Evolutionary conservation across 1,139 yeast species (phyloP).

Genomic region (Suhomyces maxii): DNA sequence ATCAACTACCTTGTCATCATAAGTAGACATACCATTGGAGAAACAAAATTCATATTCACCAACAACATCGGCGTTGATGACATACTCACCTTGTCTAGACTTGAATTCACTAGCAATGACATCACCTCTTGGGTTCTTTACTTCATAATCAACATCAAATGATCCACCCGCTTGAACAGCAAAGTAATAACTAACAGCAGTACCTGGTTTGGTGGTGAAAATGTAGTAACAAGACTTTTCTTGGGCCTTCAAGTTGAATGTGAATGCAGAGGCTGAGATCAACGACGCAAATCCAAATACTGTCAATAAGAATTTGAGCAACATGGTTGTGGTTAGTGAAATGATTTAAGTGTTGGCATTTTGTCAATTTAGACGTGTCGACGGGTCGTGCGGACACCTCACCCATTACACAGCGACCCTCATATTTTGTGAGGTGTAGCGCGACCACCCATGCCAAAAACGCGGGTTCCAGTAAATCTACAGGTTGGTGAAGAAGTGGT

Average conservation of each 20-base stretch:
- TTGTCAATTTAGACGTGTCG: slow-evolving; percentile 10
- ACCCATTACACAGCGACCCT: too few species aligned
- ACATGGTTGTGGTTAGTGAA: slow-evolving; percentile 13
- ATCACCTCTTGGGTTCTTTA: slow-evolving; percentile 67
- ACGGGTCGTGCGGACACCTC: slow-evolving; percentile 3
- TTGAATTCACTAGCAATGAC: slow-evolving; percentile 59
- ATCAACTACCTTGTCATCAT: slow-evolving; percentile 85
- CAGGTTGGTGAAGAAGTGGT: too few species aligned
- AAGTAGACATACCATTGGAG: slow-evolving; percentile 81
- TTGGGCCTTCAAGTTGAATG: slow-evolving; percentile 76
- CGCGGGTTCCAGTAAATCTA: too few species aligned
- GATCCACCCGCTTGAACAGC: slow-evolving; percentile 92
- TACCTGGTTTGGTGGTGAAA: slow-evolving; percentile 62
- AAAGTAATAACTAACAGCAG: slow-evolving; percentile 78
- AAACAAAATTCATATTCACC: slow-evolving; percentile 97
- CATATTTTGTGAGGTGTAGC: too few species aligned
- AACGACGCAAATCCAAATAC: slow-evolving; percentile 28
- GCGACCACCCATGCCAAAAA: too few species aligned
- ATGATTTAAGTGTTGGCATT: slow-evolving; percentile 5
- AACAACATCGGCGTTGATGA: slow-evolving; percentile 59
- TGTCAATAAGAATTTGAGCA: slow-evolving; percentile 17
- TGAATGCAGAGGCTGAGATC: slow-evolving; percentile 60
- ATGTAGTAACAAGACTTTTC: slow-evolving; percentile 78
- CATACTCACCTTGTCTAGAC: slow-evolving; percentile 84
- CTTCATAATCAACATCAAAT: slow-evolving; percentile 78